Percentiles rank a stretch among this genome's conserved stretches.
Conservation (phyloP, 108 stramenopile species). For the Craspedostauros australis region DNA sequence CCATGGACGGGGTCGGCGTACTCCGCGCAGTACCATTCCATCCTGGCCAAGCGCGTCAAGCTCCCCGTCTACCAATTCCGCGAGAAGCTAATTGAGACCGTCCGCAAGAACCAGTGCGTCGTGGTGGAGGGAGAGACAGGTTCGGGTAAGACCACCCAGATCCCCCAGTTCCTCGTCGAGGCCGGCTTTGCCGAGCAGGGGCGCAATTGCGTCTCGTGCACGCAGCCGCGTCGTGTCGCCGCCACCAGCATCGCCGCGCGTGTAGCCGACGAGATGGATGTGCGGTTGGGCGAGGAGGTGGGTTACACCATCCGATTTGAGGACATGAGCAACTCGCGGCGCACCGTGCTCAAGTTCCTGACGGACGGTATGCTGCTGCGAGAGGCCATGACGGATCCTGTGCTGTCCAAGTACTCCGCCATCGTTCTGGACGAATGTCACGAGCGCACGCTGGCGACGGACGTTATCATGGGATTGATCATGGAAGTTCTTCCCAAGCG, state of each 20-base stretch:
- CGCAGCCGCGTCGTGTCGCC: conserved; percentile 98
- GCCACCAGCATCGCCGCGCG: conserved; percentile 96
- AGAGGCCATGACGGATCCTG: conserved; percentile 98
- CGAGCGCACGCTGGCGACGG: conserved; percentile 97
- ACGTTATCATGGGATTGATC: conserved; percentile 98
- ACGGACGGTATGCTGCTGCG: conserved; percentile 93
- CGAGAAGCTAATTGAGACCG: conserved; percentile 80
- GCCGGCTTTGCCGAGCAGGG: conserved; percentile 71
- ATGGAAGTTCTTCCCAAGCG: conserved; percentile 91
- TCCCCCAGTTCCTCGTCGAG: conserved; percentile 94
- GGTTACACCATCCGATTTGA: conserved; percentile 99
- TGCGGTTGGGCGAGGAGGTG: conserved; percentile 88
- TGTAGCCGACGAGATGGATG: conserved; percentile 99
- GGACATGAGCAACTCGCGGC: conserved; percentile 68
- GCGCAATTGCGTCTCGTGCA: conserved; percentile 86
- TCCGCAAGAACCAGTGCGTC: conserved; percentile 86
- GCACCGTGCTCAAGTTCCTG: conserved; percentile 88
- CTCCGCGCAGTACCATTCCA: conserved; percentile 49
- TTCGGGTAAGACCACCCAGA: conserved; percentile 67
- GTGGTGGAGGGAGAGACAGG: conserved; percentile 99
- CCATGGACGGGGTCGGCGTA: conserved; percentile 83
- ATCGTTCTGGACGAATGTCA: conserved; percentile 99
- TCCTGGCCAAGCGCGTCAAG: conserved; percentile 69
- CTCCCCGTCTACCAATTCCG: conserved; percentile 97
- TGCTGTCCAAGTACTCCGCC: conserved; percentile 82